Evolutionary conservation across 306 rosid genomes (phyloP).

Genomic region (Rubus idaeus): DNA sequence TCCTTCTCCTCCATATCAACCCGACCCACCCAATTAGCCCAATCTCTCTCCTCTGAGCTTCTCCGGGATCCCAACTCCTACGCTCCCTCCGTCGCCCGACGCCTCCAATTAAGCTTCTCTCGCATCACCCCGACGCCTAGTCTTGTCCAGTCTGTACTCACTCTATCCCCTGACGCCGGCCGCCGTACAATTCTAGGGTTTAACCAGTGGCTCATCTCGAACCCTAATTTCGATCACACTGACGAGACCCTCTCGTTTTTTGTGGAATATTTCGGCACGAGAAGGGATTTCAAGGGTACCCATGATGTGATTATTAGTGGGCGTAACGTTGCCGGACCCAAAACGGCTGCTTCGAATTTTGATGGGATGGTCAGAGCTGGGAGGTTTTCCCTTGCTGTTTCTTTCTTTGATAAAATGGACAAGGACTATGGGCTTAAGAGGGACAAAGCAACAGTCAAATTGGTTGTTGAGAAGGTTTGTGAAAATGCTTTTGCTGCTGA

Average conservation of each 20-base stretch:
- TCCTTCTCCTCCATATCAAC: slow-evolving; percentile 37
- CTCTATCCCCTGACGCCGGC: slow-evolving; percentile 61
- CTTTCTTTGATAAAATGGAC: slow-evolving; percentile 77
- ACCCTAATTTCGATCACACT: slow-evolving; percentile 49
- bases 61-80: slow-evolving; percentile 47
- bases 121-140: slow-evolving; percentile 53
- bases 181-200: slow-evolving; percentile 62
- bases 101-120: slow-evolving; percentile 65
- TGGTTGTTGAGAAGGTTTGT: slow-evolving; percentile 71
- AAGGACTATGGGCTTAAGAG: slow-evolving; percentile 62
- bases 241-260: slow-evolving; percentile 66
- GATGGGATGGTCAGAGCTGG: slow-evolving; percentile 72
- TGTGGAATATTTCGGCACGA: slow-evolving; percentile 62
- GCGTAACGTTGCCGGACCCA: slow-evolving; percentile 40
- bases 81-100: slow-evolving; percentile 49
- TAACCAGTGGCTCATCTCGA: slow-evolving; percentile 55
- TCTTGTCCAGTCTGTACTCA: slow-evolving; percentile 49
- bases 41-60: slow-evolving; percentile 55
- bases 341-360: slow-evolving; percentile 47
- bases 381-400: slow-evolving; percentile 48
- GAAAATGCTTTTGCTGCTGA: slow-evolving; percentile 47
- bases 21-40: slow-evolving; percentile 30
- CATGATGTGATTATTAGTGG: slow-evolving; percentile 47
- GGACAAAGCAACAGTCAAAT: slow-evolving; percentile 42
- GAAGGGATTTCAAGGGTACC: slow-evolving; percentile 74